A percentile compares a stretch with the other conserved stretches of the same genome.
Conservation (phyloP, 129 eudicot genomes). For the Sambucus nigra region DNA sequence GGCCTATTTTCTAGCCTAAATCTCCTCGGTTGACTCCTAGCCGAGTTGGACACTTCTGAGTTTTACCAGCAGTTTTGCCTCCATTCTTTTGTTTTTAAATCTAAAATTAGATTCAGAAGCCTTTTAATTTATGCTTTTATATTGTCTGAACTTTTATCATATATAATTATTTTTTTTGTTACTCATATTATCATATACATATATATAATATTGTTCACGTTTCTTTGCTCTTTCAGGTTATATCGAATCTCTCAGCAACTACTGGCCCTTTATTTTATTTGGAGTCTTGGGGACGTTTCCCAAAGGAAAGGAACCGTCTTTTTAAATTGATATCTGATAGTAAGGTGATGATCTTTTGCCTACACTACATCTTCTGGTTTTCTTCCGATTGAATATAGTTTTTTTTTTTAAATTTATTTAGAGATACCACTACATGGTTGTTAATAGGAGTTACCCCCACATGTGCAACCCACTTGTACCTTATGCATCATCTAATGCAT, state of each 20-base stretch:
- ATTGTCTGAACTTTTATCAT: neutral
- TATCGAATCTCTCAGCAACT: conserved; percentile 59
- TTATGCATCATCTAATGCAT: no score
- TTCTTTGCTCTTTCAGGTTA: conserved; percentile 31
- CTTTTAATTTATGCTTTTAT: neutral
- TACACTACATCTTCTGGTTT: conserved; percentile 1
- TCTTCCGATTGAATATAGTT: neutral
- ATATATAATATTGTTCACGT: neutral
- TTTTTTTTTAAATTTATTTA: no score
- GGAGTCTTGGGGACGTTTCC: conserved; percentile 69
- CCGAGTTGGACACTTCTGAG: no score
- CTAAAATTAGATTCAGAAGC: neutral
- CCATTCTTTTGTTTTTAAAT: neutral
- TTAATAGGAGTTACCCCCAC: no score
- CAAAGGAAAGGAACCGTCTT: conserved; percentile 54
- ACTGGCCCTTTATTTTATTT: conserved; percentile 42
- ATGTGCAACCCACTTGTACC: no score
- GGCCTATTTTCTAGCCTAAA: neutral
- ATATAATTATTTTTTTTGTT: neutral
- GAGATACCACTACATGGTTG: no score
- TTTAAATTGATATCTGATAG: conserved; percentile 45
- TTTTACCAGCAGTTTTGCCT: neutral
- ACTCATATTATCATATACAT: no score
- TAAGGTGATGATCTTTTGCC: conserved; percentile 33
- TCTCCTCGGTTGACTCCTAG: neutral